phyloP scores from a whole-genome alignment of 768 basidiomycete genomes.

The Leccinum longicurvipes region DNA sequence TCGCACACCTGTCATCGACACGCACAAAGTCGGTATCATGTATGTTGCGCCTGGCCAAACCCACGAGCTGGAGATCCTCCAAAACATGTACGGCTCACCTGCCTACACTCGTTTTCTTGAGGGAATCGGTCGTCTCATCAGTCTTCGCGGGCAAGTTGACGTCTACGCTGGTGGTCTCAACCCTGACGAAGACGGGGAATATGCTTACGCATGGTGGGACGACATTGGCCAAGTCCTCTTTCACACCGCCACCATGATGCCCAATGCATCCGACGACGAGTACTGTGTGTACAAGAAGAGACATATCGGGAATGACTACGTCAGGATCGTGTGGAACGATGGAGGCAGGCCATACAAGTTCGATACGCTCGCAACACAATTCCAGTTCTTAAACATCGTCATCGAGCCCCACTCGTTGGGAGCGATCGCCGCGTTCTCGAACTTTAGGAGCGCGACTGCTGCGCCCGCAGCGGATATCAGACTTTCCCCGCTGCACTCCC shows the following conservation, averaged over 20 bases:
- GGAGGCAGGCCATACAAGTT: slow-evolving; percentile 86
- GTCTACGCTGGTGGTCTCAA: slow-evolving; percentile 92
- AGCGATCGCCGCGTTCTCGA: slow-evolving; percentile 80
- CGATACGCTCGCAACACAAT: slow-evolving; percentile 88
- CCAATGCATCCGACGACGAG: slow-evolving; percentile 64
- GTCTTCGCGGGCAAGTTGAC: slow-evolving; percentile 84
- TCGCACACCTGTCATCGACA: slow-evolving; percentile 90
- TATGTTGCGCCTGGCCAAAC: slow-evolving; percentile 93
- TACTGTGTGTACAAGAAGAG: slow-evolving; percentile 83
- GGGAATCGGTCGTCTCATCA: slow-evolving; percentile 83
- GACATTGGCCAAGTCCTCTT: slow-evolving; percentile 94
- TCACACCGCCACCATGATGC: slow-evolving; percentile 98
- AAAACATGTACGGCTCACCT: slow-evolving; percentile 89
- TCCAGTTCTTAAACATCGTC: slow-evolving; percentile 97
- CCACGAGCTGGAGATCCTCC: slow-evolving; percentile 79
- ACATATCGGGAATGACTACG: slow-evolving; percentile 95
- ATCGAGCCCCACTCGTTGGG: slow-evolving; percentile 90
- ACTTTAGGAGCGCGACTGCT: slow-evolving; percentile 36
- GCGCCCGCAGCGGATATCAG: slow-evolving; percentile 12
- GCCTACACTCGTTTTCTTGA: slow-evolving; percentile 93
- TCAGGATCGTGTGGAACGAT: slow-evolving; percentile 98
- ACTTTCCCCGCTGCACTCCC: slow-evolving; percentile 19
- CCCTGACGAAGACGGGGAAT: slow-evolving; percentile 90
- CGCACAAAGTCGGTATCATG: slow-evolving; percentile 93
- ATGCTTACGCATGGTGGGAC: slow-evolving; percentile 99